Evolutionary conservation across 352 stramenopile genomes (phyloP).

Genomic region (Globisporangium spiculum): DNA sequence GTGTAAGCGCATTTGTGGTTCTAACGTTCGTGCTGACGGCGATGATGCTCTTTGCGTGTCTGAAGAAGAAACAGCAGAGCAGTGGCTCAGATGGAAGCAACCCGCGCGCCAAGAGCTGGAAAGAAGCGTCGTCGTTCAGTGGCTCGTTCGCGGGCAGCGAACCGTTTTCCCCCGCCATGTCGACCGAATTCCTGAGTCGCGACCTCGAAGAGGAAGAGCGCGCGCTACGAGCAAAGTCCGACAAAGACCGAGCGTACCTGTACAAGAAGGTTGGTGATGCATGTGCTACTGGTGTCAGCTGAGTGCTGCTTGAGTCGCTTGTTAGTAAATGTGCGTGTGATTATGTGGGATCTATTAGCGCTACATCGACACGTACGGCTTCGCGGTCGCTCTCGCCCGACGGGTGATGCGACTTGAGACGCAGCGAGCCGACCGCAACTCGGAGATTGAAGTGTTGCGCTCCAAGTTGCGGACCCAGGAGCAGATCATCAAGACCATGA

Average conservation of each 20-base stretch:
- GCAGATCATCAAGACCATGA: conserved; percentile 53
- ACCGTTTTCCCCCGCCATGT: conserved; percentile 31
- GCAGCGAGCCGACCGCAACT: conserved; percentile 29
- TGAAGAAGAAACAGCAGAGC: conserved; percentile 13
- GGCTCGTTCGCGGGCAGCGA: conserved; percentile 27
- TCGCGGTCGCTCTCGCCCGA: conserved; percentile 44
- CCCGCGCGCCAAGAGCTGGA: conserved; percentile 7
- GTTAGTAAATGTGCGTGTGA: neutral
- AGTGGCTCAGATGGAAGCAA: conserved; percentile 1
- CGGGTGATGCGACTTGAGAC: conserved; percentile 48
- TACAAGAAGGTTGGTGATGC: conserved; percentile 67
- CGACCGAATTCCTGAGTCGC: conserved; percentile 57
- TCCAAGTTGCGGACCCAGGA: conserved; percentile 50
- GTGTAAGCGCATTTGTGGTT: conserved; percentile 12
- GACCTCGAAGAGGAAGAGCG: conserved; percentile 61
- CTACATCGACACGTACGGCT: conserved; percentile 69
- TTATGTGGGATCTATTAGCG: conserved; percentile 28
- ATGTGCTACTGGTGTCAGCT: neutral
- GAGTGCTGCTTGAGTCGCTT: neutral
- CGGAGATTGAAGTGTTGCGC: conserved; percentile 45
- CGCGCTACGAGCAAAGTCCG: conserved; percentile 52
- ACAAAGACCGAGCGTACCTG: conserved; percentile 54
- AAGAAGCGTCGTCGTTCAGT: conserved; percentile 17
- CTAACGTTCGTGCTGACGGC: neutral
- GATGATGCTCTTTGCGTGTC: neutral